Percentiles rank a stretch among this genome's conserved stretches.
Conservation (phyloP, 2,329 filamentous ascomycete genomes). For the Colletotrichum sp. region DNA sequence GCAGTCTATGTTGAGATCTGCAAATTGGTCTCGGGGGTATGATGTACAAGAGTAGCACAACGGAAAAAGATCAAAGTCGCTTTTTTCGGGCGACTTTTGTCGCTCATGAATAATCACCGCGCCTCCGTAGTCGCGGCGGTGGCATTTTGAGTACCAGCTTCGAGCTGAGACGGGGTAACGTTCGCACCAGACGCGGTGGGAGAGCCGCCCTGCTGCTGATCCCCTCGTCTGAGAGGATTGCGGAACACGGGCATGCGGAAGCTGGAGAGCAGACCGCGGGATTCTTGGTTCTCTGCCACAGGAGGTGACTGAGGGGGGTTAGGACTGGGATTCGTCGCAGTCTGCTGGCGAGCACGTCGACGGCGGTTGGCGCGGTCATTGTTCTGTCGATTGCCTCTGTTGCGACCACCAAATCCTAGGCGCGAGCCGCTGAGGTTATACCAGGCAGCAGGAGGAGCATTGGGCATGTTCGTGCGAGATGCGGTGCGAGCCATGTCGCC, state of each 20-base stretch:
- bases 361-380: conserved; percentile 11
- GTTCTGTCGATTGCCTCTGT: conserved; percentile 5
- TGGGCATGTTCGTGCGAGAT: conserved; percentile 54
- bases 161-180: conserved; percentile 52
- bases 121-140: conserved; percentile 5
- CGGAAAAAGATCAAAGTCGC: conserved; percentile 7
- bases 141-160: conserved; percentile 42
- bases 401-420: conserved; percentile 16
- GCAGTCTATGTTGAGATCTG: conserved; percentile 18
- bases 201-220: conserved; percentile 17
- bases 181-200: conserved; percentile 30
- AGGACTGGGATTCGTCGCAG: not conserved
- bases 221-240: conserved; percentile 24
- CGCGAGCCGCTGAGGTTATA: conserved; percentile 34
- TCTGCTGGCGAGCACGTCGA: conserved; percentile 7
- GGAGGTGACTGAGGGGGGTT: not conserved
- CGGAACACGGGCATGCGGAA: conserved; percentile 24
- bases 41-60: conserved; percentile 20
- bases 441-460: conserved; percentile 43
- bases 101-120: not conserved
- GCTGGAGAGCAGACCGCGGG: conserved; percentile 17
- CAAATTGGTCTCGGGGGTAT: conserved; percentile 15
- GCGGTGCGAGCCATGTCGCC: conserved; percentile 40
- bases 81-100: not conserved
- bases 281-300: conserved; percentile 6